Conservation (phyloP, 441 rosid species). For the Populus hybrid region DNA sequence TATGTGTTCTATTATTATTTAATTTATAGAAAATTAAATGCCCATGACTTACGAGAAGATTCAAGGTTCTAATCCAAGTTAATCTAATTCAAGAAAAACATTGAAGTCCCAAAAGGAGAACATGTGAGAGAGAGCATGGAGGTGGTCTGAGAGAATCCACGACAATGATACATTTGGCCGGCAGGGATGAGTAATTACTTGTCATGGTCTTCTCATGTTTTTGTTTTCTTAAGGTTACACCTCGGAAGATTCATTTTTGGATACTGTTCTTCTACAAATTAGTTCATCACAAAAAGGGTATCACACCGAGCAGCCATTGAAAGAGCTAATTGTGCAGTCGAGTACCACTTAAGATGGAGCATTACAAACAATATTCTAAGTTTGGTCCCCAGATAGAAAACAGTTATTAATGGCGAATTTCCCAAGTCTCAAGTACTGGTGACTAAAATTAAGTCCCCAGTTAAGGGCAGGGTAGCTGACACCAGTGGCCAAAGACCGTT, state of each 20-base stretch:
- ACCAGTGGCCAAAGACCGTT: slow-evolving; percentile 26
- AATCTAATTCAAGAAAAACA: background rate
- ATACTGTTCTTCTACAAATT: background rate
- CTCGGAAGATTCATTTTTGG: background rate
- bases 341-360: background rate
- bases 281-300: background rate
- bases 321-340: background rate
- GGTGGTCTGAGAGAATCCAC: background rate
- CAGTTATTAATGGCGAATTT: background rate
- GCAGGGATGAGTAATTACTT: background rate
- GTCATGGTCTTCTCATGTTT: background rate
- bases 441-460: background rate
- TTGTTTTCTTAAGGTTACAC: background rate
- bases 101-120: background rate
- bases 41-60: background rate
- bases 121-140: background rate
- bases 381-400: background rate
- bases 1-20: background rate
- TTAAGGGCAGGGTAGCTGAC: background rate
- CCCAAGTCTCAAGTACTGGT: background rate
- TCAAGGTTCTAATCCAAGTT: background rate
- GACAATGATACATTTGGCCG: background rate
- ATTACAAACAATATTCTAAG: background rate
- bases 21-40: background rate
- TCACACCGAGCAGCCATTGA: background rate